Percentiles rank a stretch among this genome's conserved stretches.
Conservation (phyloP, 1,139 yeast species). For the Hyphopichia wangnamkhiaoensis region DNA sequence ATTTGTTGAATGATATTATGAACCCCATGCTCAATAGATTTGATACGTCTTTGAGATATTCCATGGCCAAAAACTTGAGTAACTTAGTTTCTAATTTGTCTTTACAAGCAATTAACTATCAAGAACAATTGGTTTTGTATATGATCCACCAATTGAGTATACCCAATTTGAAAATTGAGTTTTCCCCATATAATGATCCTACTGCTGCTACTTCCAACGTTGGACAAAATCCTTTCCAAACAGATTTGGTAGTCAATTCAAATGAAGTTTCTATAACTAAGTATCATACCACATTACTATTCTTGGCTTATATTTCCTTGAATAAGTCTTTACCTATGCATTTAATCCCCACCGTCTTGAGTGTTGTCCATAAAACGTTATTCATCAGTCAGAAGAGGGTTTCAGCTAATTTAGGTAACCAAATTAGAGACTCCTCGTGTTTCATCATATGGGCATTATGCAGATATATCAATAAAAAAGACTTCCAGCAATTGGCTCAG, state of each 20-base stretch:
- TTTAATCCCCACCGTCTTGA: conserved; percentile 25
- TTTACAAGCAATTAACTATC: conserved; percentile 32
- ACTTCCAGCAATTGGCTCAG: conserved; percentile 10
- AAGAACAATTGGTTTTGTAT: conserved; percentile 30
- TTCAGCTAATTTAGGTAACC: conserved; percentile 58
- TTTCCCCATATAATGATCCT: conserved; percentile 3
- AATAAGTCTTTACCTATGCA: conserved; percentile 27
- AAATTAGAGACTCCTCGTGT: conserved; percentile 82
- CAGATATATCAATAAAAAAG: conserved; percentile 17
- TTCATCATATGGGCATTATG: conserved; percentile 56
- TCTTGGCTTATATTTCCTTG: conserved; percentile 36
- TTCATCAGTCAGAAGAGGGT: conserved; percentile 54
- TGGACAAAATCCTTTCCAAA: conserved; percentile 4
- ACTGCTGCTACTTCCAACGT: background rate
- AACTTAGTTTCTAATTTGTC: conserved; percentile 21
- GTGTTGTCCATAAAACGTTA: conserved; percentile 45
- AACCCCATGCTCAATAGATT: conserved; percentile 22
- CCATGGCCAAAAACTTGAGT: conserved; percentile 39
- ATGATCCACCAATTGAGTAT: conserved; percentile 27
- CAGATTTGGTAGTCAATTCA: conserved; percentile 17
- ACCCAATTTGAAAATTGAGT: conserved; percentile 5
- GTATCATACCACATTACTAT: conserved; percentile 37
- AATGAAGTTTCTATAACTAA: conserved; percentile 27
- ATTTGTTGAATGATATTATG: conserved; percentile 31
- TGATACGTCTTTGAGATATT: conserved; percentile 36